Evolutionary conservation across 345 rosid species (phyloP), one percentile per base, ranked within the genome.

Genomic region (Cochlearia excelsa): DNA sequence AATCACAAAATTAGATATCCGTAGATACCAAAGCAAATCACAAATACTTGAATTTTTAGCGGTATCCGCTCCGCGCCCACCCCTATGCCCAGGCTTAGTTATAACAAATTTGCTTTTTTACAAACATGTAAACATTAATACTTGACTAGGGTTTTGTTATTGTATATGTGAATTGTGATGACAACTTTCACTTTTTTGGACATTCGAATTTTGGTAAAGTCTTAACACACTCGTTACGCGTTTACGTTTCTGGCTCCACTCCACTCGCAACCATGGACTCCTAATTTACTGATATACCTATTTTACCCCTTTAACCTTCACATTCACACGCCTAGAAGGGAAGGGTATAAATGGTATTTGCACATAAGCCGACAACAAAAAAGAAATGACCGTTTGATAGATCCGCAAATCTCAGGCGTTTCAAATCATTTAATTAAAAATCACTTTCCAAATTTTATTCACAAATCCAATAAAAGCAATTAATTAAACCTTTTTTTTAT

Each of bases 361-460:
- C 1, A 16, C 23, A 16, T 16, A 16, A 52, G 4, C 75, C 68
- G 77, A 76, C 83, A 66, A 49, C 80, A 48, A 27, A 66, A 46
- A 30, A 46, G 67, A 78, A 70, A 68, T 79, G 86, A 81, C 90
- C 90, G 90, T 84, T 84, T 77, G 71, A 46, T 58, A 61, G 60
- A 61, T 66, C 52, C 54, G 50, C 38, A 59, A 69, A 69, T 72
- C 66, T 72, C 70, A 58, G 77, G 71, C 75, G 79, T 77, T 79
- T 71, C 70, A 64, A 72, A 69, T 54, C 42, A 59, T 68, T 56
- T 69, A 44, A 45, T 69, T 6, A 33, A 8, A 6, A 3, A 7
- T 7, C 31, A 7, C 35, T 33, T 33, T 48, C 63, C 58, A 34
- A 31, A 51, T 51, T 33, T 11, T 16, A 16, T 16, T 16, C 23